Percentiles rank a stretch among this genome's conserved stretches.
Conservation (phyloP, 176 grass and related monocot species). For the Oryza punctata region DNA sequence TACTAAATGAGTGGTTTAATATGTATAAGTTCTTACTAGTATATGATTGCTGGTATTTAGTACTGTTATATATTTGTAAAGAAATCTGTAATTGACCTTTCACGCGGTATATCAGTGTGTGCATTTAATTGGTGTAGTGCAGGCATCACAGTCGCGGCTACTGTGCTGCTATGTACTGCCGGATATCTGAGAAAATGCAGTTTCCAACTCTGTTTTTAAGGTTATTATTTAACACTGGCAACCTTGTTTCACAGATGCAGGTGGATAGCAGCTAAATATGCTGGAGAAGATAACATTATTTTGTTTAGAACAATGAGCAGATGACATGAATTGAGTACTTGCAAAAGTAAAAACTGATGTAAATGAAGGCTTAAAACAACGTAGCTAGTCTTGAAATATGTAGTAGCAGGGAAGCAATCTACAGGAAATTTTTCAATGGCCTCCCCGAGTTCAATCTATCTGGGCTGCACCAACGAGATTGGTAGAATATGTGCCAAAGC, state of each 20-base stretch:
- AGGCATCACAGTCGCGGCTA: neutral
- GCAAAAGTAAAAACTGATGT: neutral
- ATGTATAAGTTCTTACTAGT: neutral
- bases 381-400: neutral
- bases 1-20: too few species aligned
- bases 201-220: neutral
- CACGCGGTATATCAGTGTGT: neutral
- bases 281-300: too few species aligned
- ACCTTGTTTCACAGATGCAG: neutral
- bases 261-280: neutral
- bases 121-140: neutral
- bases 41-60: neutral
- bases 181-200: neutral
- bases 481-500: constrained; percentile 48
- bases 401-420: neutral
- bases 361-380: neutral
- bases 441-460: constrained; percentile 7
- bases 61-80: neutral
- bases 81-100: neutral
- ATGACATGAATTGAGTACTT: neutral
- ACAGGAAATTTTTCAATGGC: constrained; percentile 17
- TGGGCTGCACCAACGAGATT: constrained; percentile 26
- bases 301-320: neutral
- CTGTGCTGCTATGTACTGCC: neutral
- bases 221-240: neutral